A percentile compares a stretch with the other conserved stretches of the same genome.
Evolutionary conservation across 192 early-diverging fungal genomes (phyloP).

Genomic region (Backusella tuberculispora): DNA sequence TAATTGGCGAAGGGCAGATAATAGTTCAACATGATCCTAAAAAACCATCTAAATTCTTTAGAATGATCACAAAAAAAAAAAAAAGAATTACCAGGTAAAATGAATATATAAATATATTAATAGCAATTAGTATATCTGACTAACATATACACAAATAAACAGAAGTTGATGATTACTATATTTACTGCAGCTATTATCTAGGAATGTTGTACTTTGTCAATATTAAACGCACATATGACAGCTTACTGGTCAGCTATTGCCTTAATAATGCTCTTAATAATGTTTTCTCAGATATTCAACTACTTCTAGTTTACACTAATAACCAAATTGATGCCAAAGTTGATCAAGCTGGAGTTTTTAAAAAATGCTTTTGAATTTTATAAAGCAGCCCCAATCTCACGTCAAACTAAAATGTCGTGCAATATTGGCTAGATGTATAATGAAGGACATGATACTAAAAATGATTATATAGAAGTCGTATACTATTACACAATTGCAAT

Average conservation of each 20-base stretch:
- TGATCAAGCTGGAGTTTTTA: not conserved
- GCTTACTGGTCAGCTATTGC: not conserved
- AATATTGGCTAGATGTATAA: not conserved
- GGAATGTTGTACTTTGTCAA: not conserved
- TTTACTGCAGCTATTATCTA: not conserved
- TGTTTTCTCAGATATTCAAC: not conserved
- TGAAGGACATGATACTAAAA: not conserved
- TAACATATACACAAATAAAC: not conserved
- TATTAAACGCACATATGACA: no score
- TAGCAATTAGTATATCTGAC: not conserved
- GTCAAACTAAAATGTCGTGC: not conserved
- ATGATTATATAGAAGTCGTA: not conserved
- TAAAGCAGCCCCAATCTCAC: not conserved
- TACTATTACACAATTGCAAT: slow-evolving; percentile 1
- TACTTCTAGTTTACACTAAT: no score
- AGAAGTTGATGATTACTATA: not conserved
- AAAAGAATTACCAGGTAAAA: not conserved
- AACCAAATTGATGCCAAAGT: not conserved
- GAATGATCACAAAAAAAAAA: not conserved
- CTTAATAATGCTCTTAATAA: not conserved
- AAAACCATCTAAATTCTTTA: not conserved
- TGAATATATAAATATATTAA: not conserved
- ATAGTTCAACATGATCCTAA: not conserved
- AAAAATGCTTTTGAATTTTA: not conserved
- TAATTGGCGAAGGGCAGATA: not conserved